Base-by-base conservation (phyloP, 1,284 basidiomycete genomes). In the Thecaphora thlaspeos region DNA sequence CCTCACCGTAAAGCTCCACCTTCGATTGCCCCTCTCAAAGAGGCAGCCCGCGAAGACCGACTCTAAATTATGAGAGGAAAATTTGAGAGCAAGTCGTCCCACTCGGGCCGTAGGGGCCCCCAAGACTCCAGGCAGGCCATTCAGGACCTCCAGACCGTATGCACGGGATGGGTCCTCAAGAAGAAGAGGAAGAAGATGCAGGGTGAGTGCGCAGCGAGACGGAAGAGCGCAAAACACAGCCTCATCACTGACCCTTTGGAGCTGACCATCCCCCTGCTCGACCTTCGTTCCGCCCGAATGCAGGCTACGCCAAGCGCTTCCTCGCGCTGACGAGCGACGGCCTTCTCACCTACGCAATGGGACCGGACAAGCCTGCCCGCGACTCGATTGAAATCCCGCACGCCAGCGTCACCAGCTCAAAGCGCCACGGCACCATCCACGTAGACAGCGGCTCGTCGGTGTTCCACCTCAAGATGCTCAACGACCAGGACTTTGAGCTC, bases 121-220 rank as follows among this genome's bases (percentile, higher is more conserved):
- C 49, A 49, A 40, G 51, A 57, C 14, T 48, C 48, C 41, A 60
- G 55, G 17, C 55, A 54, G 32, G 53, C 48, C 39, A 63, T 72
- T 40, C 51, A 62, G 19, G 55, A 66, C 28, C 61, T 70, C 21
- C 59, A 68, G 15, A 55, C 75, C 30, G 51, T 76, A 28, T 61
- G 64, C 38, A 66, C 68, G 9, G 75, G 75, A 53, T 77, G 73
- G 73, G 74, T 77, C 21, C 60, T 77, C 42, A 77, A 77, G 50
- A 77, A 76, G 67, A 77, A 77, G 68, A 64, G 74, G 45, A 77
- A 77, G 62, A 77, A 74, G 57, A 76, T 77, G 68, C 75, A 77
- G 43, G 65, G 64, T 66, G 32, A 22, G 61, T 28, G 21, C 4
- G n/a, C 42, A n/a, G n/a, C n/a, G n/a, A n/a, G n/a, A n/a, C n/a